These are phyloP conservation scores for Lodderomyces beijingensis DNA, from an alignment of 1,139 yeast genomes.

Conservation along the genomic window DNA sequence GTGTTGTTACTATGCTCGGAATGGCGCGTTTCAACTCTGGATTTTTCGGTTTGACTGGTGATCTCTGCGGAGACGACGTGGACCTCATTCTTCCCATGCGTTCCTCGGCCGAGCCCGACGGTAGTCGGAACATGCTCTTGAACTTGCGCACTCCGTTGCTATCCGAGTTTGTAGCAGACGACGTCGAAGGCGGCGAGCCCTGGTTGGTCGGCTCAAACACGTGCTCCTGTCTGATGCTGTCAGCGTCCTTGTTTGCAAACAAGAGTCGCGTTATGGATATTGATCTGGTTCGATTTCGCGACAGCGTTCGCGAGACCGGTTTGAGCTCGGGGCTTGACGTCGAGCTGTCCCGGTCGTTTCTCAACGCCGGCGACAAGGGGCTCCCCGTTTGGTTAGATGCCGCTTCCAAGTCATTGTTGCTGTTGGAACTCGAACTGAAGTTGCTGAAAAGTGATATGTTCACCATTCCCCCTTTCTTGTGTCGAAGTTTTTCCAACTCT, in stretches of 20 bases:
- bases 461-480: constrained; percentile 1
- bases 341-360: neutral
- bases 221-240: neutral
- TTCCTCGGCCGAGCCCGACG: constrained; percentile 4
- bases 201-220: neutral
- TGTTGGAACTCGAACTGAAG: neutral
- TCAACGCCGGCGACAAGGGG: neutral
- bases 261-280: constrained; percentile 19
- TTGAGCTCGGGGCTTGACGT: neutral
- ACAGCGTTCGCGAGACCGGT: constrained; percentile 9
- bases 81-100: constrained; percentile 2
- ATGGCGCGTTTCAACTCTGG: neutral
- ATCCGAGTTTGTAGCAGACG: neutral
- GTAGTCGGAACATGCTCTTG: constrained; percentile 11
- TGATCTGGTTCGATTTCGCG: constrained; percentile 15
- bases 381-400: neutral
- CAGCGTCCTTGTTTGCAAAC: constrained; percentile 13
- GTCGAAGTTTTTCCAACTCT: too few species aligned
- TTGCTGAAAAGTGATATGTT: neutral
- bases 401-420: neutral
- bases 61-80: constrained; percentile 6
- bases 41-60: neutral
- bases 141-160: constrained; percentile 9
- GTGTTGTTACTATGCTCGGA: neutral
- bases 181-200: neutral